Percentiles rank a stretch among this genome's conserved stretches.
Conservation (phyloP, 169 alveolate species). For the Cryptosporidium xiaoi region DNA sequence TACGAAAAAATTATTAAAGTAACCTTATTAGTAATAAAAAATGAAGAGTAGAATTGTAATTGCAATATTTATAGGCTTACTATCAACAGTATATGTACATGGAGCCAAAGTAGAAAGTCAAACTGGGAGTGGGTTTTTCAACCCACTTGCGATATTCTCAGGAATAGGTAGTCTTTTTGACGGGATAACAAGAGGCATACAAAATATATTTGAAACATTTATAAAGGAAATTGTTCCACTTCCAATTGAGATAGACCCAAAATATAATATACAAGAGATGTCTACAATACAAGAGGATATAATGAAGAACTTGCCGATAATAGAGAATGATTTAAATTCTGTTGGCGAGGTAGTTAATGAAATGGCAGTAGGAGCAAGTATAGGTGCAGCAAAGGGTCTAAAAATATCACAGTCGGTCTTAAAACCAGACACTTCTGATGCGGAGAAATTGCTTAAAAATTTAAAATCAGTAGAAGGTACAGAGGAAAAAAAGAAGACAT, state of each 20-base stretch:
- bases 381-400: constrained; percentile 71
- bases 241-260: constrained; percentile 43
- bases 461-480: constrained; percentile 22
- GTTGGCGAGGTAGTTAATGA: constrained; percentile 60
- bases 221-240: constrained; percentile 41
- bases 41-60: constrained; percentile 28
- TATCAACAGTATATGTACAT: constrained; percentile 23
- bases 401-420: constrained; percentile 47
- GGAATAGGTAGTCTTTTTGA: constrained; percentile 44
- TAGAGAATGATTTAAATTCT: constrained; percentile 49
- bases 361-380: constrained; percentile 73
- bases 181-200: constrained; percentile 49
- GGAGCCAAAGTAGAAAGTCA: constrained; percentile 54
- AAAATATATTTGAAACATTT: constrained; percentile 40
- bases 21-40: background rate
- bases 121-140: constrained; percentile 8
- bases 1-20: background rate
- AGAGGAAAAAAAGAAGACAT: background rate
- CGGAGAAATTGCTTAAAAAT: constrained; percentile 7
- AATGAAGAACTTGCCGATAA: constrained; percentile 21
- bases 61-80: constrained; percentile 40
- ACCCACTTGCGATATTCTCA: constrained; percentile 43
- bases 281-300: constrained; percentile 55
- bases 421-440: constrained; percentile 52
- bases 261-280: constrained; percentile 29